Conservation (phyloP, 2,329 filamentous ascomycete genomes). For the Microcera coccophila region DNA sequence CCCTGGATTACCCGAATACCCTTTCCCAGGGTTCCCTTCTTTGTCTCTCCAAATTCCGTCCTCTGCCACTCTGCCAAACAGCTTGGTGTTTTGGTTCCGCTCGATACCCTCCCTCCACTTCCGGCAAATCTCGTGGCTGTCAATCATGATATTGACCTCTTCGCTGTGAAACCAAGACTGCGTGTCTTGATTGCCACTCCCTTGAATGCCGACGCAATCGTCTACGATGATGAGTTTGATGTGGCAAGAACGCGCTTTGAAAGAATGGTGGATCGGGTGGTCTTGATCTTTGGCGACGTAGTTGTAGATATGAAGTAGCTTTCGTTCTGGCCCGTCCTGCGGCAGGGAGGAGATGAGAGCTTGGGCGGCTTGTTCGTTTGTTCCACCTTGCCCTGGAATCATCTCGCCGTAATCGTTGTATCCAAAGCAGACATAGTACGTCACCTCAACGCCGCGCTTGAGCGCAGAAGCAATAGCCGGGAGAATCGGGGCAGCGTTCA, state of each 20-base stretch:
- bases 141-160: conserved; percentile 73
- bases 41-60: conserved; percentile 17
- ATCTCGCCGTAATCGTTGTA: conserved; percentile 78
- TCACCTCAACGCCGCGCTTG: conserved; percentile 63
- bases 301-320: conserved; percentile 57
- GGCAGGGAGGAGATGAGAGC: conserved; percentile 55
- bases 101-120: conserved; percentile 60
- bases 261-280: conserved; percentile 60
- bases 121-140: conserved; percentile 57
- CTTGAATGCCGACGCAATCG: conserved; percentile 63
- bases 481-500: conserved; percentile 67
- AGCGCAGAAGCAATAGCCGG: conserved; percentile 61
- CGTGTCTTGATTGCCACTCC: conserved; percentile 76
- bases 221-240: conserved; percentile 76
- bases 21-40: conserved; percentile 10
- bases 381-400: conserved; percentile 70
- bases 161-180: conserved; percentile 76
- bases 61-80: conserved; percentile 45
- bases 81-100: conserved; percentile 63
- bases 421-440: conserved; percentile 69
- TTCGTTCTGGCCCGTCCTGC: conserved; percentile 32
- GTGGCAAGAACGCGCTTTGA: conserved; percentile 66
- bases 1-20: conserved; percentile 17
- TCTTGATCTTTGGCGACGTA: conserved; percentile 74
- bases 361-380: conserved; percentile 67